These are phyloP conservation scores for Globisporangium nodosum DNA, from an alignment of 352 stramenopile genomes.

Conservation along the genomic window DNA sequence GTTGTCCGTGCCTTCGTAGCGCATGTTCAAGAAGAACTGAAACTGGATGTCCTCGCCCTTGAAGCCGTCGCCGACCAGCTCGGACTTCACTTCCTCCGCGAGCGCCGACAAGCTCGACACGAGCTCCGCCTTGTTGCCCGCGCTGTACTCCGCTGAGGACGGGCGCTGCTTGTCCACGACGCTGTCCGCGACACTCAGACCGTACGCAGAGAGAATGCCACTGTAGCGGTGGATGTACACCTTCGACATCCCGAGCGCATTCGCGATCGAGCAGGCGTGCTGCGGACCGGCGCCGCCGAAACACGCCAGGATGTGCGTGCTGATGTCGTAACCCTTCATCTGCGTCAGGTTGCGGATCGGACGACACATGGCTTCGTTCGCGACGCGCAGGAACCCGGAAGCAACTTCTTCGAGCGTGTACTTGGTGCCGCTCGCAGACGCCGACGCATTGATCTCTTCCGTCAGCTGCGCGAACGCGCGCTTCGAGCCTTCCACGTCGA, in stretches of 20 bases:
- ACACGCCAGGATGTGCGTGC: conserved; percentile 93
- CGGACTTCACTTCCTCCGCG: conserved; percentile 49
- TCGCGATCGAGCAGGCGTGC: conserved; percentile 96
- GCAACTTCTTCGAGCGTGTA: conserved; percentile 94
- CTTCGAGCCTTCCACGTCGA: conserved; percentile 94
- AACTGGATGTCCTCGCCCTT: conserved; percentile 88
- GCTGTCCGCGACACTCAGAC: conserved; percentile 95
- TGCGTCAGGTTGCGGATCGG: conserved; percentile 98
- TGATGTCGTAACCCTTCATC: conserved; percentile 98
- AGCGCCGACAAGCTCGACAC: conserved; percentile 44
- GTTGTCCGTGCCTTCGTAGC: conserved; percentile 98
- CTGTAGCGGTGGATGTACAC: conserved; percentile 98
- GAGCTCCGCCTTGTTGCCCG: conserved; percentile 39
- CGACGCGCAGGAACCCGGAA: conserved; percentile 97
- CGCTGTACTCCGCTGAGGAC: conserved; percentile 57
- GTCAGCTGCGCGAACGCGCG: conserved; percentile 90
- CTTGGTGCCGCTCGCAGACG: conserved; percentile 41
- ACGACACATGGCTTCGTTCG: conserved; percentile 99
- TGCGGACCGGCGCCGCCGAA: conserved; percentile 98
- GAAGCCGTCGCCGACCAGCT: conserved; percentile 82
- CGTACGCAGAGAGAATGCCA: conserved; percentile 97
- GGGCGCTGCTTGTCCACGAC: conserved; percentile 96
- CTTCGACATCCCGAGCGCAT: conserved; percentile 95
- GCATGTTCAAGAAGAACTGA: conserved; percentile 97
- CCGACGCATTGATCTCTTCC: conserved; percentile 78